Conservation (phyloP, 177 flowering plant genomes). For the Vitis hybrid region DNA sequence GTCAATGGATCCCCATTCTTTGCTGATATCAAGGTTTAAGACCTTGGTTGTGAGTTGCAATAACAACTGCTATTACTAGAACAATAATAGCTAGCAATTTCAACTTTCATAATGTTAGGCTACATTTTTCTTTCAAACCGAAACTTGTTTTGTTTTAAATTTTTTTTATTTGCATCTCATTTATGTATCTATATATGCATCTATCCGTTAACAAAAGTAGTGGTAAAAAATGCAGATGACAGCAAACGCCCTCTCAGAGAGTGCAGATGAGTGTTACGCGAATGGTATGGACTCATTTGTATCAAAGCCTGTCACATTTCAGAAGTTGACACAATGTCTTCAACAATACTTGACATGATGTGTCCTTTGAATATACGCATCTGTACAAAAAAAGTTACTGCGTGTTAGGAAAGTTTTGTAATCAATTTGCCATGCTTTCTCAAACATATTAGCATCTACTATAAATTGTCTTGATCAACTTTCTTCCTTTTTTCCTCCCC, state of each 20-base stretch:
- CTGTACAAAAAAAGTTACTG: slow-evolving; percentile 36
- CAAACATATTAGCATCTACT: slow-evolving; percentile 13
- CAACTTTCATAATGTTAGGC: no score
- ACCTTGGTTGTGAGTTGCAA: no score
- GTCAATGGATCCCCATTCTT: no score
- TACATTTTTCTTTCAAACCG: no score
- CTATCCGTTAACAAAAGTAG: not conserved
- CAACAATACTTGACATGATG: slow-evolving; percentile 50
- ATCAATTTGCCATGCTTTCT: slow-evolving; percentile 34
- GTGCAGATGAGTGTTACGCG: slow-evolving; percentile 79
- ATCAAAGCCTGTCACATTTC: slow-evolving; percentile 85
- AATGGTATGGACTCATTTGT: slow-evolving; percentile 98
- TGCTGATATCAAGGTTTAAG: no score
- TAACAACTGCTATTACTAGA: no score
- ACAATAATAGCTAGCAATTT: no score
- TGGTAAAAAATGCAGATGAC: slow-evolving; percentile 72
- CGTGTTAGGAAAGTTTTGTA: slow-evolving; percentile 76
- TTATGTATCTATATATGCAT: not conserved
- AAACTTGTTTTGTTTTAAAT: no score
- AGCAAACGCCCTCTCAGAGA: slow-evolving; percentile 83
- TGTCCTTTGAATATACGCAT: slow-evolving; percentile 35
- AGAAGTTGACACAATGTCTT: slow-evolving; percentile 76
- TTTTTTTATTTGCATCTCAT: not conserved
- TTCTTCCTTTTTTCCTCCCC: not conserved
- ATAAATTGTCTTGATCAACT: slow-evolving; percentile 8